phyloP scores from a whole-genome alignment of 352 stramenopile genomes.

The Globisporangium megalacanthum region DNA sequence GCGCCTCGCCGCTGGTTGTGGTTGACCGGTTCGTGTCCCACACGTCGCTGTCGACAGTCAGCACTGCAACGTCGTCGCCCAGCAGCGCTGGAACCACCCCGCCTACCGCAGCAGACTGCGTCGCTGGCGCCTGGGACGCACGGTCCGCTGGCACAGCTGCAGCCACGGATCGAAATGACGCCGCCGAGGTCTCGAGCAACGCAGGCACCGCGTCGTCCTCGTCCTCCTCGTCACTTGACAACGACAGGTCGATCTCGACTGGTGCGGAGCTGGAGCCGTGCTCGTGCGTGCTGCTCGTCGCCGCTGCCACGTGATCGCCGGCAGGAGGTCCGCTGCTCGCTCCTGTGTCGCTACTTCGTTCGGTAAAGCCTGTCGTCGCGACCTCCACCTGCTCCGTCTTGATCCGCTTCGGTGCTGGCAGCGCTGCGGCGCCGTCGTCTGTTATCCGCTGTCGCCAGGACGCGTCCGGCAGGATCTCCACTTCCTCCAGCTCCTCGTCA shows the following conservation, averaged over 20 bases:
- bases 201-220: conserved; percentile 15
- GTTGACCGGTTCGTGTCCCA: conserved; percentile 41
- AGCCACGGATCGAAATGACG: background rate
- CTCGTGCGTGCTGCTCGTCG: conserved; percentile 8
- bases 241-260: conserved; percentile 67
- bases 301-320: conserved; percentile 7
- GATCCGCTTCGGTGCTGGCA: conserved; percentile 44
- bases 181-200: background rate
- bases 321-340: conserved; percentile 3
- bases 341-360: background rate
- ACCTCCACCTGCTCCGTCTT: conserved; percentile 40
- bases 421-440: conserved; percentile 29
- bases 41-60: conserved; percentile 59
- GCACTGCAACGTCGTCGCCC: conserved; percentile 55
- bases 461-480: conserved; percentile 87
- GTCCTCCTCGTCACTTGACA: conserved; percentile 69
- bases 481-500: conserved; percentile 83
- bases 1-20: conserved; percentile 20
- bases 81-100: conserved; percentile 18
- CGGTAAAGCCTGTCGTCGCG: background rate
- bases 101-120: conserved; percentile 3
- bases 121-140: conserved; percentile 1
- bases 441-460: conserved; percentile 65
- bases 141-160: conserved; percentile 6
- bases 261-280: conserved; percentile 29